Evolutionary conservation across 1,284 basidiomycete genomes (phyloP).

Genomic region (Peniophora sp.): DNA sequence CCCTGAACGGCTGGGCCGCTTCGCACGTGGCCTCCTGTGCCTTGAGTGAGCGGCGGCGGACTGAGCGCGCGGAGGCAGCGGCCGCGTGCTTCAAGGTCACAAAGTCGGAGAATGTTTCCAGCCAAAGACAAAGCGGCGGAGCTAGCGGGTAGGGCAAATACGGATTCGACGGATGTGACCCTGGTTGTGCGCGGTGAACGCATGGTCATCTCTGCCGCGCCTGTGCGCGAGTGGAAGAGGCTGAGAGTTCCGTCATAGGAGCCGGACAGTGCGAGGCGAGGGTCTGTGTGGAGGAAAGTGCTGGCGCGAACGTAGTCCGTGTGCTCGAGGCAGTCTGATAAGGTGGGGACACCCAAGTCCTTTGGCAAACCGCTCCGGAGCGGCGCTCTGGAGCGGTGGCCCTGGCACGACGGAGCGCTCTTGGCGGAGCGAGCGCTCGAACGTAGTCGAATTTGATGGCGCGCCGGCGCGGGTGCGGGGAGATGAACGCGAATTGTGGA

Average conservation of each 20-base stretch:
- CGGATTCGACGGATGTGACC: conserved; percentile 83
- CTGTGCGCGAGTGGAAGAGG: conserved; percentile 83
- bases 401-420: too few species aligned
- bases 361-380: too few species aligned
- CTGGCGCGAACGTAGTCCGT: conserved; percentile 95
- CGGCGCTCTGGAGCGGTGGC: too few species aligned
- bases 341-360: conserved; percentile 95
- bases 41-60: conserved; percentile 78
- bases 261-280: conserved; percentile 83
- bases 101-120: conserved; percentile 89
- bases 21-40: conserved; percentile 44
- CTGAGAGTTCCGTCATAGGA: conserved; percentile 93
- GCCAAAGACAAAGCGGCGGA: conserved; percentile 83
- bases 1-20: conserved; percentile 32
- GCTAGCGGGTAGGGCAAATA: conserved; percentile 89
- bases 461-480: too few species aligned
- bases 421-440: too few species aligned
- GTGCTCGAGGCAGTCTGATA: conserved; percentile 75
- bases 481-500: too few species aligned
- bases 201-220: conserved; percentile 81
- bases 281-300: conserved; percentile 76
- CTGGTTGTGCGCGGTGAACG: conserved; percentile 35
- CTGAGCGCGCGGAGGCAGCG: conserved; percentile 79
- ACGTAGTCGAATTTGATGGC: too few species aligned
- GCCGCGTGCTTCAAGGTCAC: conserved; percentile 93